Base-by-base conservation (phyloP, 164 flowering plant species). In the Vitis rupestris region DNA sequence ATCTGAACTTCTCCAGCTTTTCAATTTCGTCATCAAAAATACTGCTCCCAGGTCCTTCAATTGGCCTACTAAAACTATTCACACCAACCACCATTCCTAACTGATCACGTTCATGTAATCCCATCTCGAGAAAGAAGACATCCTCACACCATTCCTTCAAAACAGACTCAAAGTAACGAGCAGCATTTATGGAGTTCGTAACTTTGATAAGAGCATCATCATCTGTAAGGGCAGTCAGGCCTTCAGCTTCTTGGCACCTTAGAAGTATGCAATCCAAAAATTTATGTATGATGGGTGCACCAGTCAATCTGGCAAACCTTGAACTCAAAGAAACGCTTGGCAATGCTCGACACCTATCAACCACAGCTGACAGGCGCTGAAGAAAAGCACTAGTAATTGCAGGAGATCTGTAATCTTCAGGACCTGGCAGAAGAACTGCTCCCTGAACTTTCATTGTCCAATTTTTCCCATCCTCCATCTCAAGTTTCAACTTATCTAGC, bases 211-310 rank as follows among this genome's bases (percentile, higher is more conserved):
- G 70, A 57, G 89, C 95, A 82, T 78, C 85, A 61, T 92, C 87
- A 74, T 92, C 92, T 1, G 89, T 87, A 47, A 93, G 69, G 65
- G 97, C 97, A 59, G 99, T 96, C 75, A 94, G 68, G 47, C 93
- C 98, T 78, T 93, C 99, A 54, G 99, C 98, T 83, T 96, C 99
- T 82, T 90, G 97, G 81, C 99, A 96, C 70, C 89, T 90, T 57
- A 71, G 80, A 66, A 85, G 81, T 65, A 90, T 63, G 70, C 79
- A 76, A 71, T 85, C 88, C 74, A 86, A 68, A 77, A 87, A 86
- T 54, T 82, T 84, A n/a, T 69, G 85, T 69, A 96, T 63, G 48
- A 88, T 75, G 17, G 94, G 95, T 48, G 75, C 76, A 65, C 77
- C 91, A 50, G 86, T 80, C 71, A 89, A 77, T 79, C 80, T 84